These are phyloP conservation scores for Hypoxylon intermedium DNA, from an alignment of 495 filamentous ascomycete species.

Conservation along the genomic window DNA sequence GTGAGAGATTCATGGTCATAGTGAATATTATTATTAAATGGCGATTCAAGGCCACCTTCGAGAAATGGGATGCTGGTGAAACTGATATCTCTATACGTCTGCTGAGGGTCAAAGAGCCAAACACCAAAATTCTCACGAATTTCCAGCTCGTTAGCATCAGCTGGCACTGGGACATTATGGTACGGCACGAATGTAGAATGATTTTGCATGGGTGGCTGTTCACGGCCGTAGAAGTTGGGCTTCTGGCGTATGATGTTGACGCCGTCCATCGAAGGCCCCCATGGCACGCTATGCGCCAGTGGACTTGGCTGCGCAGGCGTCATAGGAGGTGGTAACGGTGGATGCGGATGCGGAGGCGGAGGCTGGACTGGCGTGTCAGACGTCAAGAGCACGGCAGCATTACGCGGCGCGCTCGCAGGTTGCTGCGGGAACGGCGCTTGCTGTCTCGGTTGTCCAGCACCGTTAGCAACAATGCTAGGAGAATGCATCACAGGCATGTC, in stretches of 20 bases:
- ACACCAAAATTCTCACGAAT: slow-evolving; percentile 55
- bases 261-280: slow-evolving; percentile 49
- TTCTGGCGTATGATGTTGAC: slow-evolving; percentile 55
- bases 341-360: slow-evolving; percentile 35
- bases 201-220: slow-evolving; percentile 43
- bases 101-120: slow-evolving; percentile 58
- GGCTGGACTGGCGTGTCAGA: slow-evolving; percentile 47
- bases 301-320: slow-evolving; percentile 35
- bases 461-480: slow-evolving; percentile 35
- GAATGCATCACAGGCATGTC: slow-evolving; percentile 40
- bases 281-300: slow-evolving; percentile 30
- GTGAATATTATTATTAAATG: slow-evolving; percentile 59
- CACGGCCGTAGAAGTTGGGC: slow-evolving; percentile 50
- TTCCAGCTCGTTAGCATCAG: slow-evolving; percentile 43
- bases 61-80: slow-evolving; percentile 54
- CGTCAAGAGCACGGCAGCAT: slow-evolving; percentile 54
- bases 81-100: slow-evolving; percentile 49
- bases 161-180: slow-evolving; percentile 44
- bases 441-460: slow-evolving; percentile 43
- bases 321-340: slow-evolving; percentile 38
- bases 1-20: slow-evolving; percentile 62
- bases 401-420: slow-evolving; percentile 51
- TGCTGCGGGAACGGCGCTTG: slow-evolving; percentile 46
- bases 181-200: slow-evolving; percentile 48
- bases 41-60: slow-evolving; percentile 58